Percentiles rank a stretch among this genome's conserved stretches.
These are phyloP conservation scores for Metschnikowia amazonensis DNA, from an alignment of 805 yeast genomes.

Conservation along the genomic window DNA sequence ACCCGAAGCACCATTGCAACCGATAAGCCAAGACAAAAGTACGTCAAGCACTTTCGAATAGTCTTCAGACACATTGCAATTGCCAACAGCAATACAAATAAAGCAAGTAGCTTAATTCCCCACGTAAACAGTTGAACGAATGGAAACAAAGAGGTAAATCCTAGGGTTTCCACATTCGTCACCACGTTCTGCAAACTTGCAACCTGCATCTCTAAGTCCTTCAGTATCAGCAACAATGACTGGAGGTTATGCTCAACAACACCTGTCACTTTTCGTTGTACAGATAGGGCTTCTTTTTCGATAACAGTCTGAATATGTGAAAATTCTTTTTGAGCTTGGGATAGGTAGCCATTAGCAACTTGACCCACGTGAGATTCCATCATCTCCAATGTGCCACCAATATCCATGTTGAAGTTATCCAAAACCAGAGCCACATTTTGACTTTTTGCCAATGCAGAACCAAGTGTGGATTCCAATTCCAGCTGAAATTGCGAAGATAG, in stretches of 20 bases:
- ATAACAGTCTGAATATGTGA: not conserved
- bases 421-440: not conserved
- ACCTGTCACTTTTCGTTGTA: not conserved
- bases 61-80: not conserved
- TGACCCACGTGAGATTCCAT: conserved; percentile 1
- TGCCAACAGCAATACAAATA: not conserved
- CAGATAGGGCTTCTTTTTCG: not conserved
- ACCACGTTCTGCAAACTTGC: conserved; percentile 4
- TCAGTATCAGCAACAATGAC: not conserved
- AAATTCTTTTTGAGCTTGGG: not conserved
- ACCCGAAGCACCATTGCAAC: conserved; percentile 2
- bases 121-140: not conserved
- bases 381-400: not conserved
- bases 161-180: conserved; percentile 1
- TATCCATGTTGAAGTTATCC: not conserved
- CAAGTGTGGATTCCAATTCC: not conserved
- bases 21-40: not conserved
- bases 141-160: not conserved
- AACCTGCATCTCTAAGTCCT: not conserved
- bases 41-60: not conserved
- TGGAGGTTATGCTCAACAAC: not conserved
- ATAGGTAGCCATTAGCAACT: not conserved
- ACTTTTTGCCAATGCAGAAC: not conserved
- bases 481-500: not conserved
- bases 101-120: not conserved